These are phyloP conservation scores for Filosporella fistucella DNA, from an alignment of 495 filamentous ascomycete species.

Conservation along the genomic window DNA sequence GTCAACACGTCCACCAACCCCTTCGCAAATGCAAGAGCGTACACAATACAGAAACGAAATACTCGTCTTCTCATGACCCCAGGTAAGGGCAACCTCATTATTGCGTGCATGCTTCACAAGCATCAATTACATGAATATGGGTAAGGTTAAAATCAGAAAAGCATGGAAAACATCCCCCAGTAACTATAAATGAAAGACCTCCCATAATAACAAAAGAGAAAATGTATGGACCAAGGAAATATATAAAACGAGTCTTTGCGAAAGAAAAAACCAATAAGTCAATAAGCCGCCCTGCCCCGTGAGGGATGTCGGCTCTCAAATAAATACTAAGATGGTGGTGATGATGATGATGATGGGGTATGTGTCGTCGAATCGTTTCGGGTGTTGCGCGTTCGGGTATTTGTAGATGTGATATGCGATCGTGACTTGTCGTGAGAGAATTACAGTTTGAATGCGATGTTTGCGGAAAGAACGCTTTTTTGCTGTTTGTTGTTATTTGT, in stretches of 20 bases:
- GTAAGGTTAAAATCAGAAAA: conserved; percentile 4
- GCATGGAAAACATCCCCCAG: background rate
- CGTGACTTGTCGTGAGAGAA: conserved; percentile 20
- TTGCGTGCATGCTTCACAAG: conserved; percentile 15
- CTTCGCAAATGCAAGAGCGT: conserved; percentile 14
- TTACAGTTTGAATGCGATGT: background rate
- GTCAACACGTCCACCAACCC: conserved; percentile 2
- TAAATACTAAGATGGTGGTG: background rate
- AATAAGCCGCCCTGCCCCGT: conserved; percentile 11
- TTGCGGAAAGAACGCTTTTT: conserved; percentile 1
- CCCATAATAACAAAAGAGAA: conserved; percentile 1
- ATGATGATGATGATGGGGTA: conserved; percentile 1
- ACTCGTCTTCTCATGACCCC: conserved; percentile 18
- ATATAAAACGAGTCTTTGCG: background rate
- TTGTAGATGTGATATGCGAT: conserved; percentile 14
- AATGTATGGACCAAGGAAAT: background rate
- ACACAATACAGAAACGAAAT: conserved; percentile 10
- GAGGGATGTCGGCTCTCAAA: conserved; percentile 11
- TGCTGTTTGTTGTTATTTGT: background rate
- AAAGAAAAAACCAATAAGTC: background rate
- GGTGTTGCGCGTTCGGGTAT: conserved; percentile 11
- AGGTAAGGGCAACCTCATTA: conserved; percentile 17
- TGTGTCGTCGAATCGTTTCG: conserved; percentile 16
- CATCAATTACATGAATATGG: conserved; percentile 9
- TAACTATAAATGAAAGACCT: background rate